Evolutionary conservation across 257 asterid genomes (phyloP), one percentile per base, ranked within the genome.

Genomic region (Solanum verrucosum): DNA sequence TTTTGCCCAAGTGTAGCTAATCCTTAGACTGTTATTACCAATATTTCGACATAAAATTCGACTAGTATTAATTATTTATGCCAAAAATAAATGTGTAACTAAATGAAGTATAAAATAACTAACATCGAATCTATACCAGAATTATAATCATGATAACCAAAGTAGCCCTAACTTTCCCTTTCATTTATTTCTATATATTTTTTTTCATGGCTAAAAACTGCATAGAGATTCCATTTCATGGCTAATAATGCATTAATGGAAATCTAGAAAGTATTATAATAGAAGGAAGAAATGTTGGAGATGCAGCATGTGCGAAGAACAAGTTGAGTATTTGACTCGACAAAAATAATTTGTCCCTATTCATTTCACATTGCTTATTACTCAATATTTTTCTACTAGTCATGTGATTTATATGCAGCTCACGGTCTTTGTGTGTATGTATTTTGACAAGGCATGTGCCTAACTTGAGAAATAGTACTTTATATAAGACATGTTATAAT

Each of bases 401-500:
- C 85, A 82, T 82, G 85, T 82, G 85, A 67, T 82, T 82, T 82
- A 29, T 18, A 29, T 82, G 85, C 85, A 49, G 42, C 6, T 25
- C 10, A 9, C 70, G 20, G 70, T 49, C 14, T 82, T 18, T 82
- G 70, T 82, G 85, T 46, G 85, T 29, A 3, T 49, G 70, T 82
- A 49, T 82, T 82, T 82, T 82, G 85, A 82, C 85, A 82, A 82
- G 4, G 85, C 85, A 82, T 82, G 85, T 82, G 85, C 85, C 68
- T 18, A 82, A 49, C 29, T 63, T 82, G 70, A 49, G 44, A 49
- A 49, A 49, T 82, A 49, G 29, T 35, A 33, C 35, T 16, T 49
- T 49, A 31, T 82, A 29, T 10, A 29, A 18, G 70, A 49, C 70
- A 49, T 82, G 70, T 49, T 82, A 49, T 82, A 46, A 82, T 49